Evolutionary conservation across 2,329 filamentous ascomycete species (phyloP).

Genomic region (Penicillium palitans): DNA sequence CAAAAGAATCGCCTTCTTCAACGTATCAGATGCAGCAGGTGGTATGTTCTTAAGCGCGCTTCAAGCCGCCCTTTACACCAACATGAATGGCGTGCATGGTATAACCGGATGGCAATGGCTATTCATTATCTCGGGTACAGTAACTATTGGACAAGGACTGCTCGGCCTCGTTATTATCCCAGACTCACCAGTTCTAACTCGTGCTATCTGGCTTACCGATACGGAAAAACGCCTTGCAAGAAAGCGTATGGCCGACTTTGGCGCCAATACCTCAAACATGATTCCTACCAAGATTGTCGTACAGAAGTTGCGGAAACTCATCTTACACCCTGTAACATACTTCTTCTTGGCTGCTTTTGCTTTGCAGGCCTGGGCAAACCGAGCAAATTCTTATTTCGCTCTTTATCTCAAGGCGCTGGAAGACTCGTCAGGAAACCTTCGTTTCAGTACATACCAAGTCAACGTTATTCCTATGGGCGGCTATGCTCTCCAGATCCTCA

Average conservation of each 20-base stretch:
- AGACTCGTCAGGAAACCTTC: conserved; percentile 5
- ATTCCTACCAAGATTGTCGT: conserved; percentile 12
- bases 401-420: conserved; percentile 19
- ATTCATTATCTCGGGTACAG: conserved; percentile 14
- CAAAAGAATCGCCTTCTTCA: conserved; percentile 21
- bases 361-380: conserved; percentile 20
- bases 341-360: conserved; percentile 19
- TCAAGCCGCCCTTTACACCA: conserved; percentile 21
- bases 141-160: conserved; percentile 20
- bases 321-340: conserved; percentile 13
- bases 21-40: conserved; percentile 18
- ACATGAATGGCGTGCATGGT: conserved; percentile 18
- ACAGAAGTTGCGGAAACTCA: conserved; percentile 9
- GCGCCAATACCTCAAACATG: conserved; percentile 18
- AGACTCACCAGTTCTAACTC: conserved; percentile 19
- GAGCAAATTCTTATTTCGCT: conserved; percentile 22
- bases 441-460: conserved; percentile 21
- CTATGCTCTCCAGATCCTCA: conserved; percentile 21
- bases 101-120: conserved; percentile 12
- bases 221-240: conserved; percentile 13
- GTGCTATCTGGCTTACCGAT: conserved; percentile 20
- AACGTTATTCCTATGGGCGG: conserved; percentile 24
- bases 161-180: conserved; percentile 22
- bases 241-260: conserved; percentile 18
- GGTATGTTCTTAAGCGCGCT: conserved; percentile 22